Evolutionary conservation across 1,284 basidiomycete species (phyloP), one percentile per base, ranked within the genome.

Genomic region (Ustilago xerochloae): DNA sequence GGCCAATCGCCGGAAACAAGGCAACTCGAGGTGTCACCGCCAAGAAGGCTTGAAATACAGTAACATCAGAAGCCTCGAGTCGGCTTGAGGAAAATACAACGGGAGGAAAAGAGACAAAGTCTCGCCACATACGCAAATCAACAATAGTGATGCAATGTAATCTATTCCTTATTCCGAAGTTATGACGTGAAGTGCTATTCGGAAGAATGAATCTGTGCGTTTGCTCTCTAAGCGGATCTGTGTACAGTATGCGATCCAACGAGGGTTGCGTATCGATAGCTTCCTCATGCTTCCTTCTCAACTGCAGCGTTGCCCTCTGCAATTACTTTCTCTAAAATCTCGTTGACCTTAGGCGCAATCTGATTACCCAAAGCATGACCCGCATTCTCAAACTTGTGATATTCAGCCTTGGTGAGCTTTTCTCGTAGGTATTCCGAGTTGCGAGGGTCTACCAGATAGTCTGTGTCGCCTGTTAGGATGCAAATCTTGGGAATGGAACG

Each of bases 381-480:
- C 0, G 89, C 89, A 2, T 86, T 85, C 49, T 88, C 81, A 88
- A 90, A 92, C 56, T 88, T 85, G 6, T 90, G 83, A 35, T 90
- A 86, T 81, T 93, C 90, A 1, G 90, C 91, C 57, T 89, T 88
- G 0, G 89, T 88, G 89, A 94, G 90, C 36, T 86, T 79, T n/a
- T 85, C 77, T 75, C 89, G 89, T 39, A 95, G 82, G 30, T 88
- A 86, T 6, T 85, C 73, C 24, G 90, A 91, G 68, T 91, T 89
- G 2, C 78, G 75, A 0, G 89, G 87, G 16, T 87, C 79, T 24
- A 95, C 88, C 3, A 94, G 85, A 48, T 89, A 77, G 81, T 95
- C 93, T 2, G 88, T 84, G 73, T 93, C 90, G 2, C 93, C 93
- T 0, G 90, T 91, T 16, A 93, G 79, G 66, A 94, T 90, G 13